Conservation (phyloP, 164 flowering plant genomes). For the Vitis labrusca region DNA sequence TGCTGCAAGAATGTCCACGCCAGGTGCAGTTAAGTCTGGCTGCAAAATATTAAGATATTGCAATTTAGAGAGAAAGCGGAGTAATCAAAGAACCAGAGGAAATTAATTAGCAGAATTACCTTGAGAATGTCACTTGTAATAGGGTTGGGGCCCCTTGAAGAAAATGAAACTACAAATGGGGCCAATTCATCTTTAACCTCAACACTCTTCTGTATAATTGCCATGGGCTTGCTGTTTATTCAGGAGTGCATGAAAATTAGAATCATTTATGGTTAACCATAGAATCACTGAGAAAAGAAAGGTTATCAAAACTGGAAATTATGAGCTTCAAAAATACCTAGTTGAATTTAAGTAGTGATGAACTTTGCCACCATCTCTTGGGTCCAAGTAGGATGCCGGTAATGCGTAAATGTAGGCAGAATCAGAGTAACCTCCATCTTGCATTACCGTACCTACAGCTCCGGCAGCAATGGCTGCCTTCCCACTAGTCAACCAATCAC, state of each 20-base stretch:
- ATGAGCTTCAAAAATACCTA: too few relatives aligned
- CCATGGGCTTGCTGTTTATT: background rate
- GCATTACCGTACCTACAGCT: background rate
- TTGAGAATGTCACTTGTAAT: constrained; percentile 33
- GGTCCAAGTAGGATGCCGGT: background rate
- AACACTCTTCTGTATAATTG: constrained; percentile 19
- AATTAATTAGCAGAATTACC: constrained; percentile 14
- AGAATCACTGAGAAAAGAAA: too few relatives aligned
- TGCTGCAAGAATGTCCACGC: constrained; percentile 59
- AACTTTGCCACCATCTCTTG: background rate
- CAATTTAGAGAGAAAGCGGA: background rate
- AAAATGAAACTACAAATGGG: constrained; percentile 44
- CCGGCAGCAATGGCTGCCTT: background rate
- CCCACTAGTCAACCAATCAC: background rate
- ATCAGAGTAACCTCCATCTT: background rate
- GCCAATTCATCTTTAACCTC: constrained; percentile 17
- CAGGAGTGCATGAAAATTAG: too few relatives aligned
- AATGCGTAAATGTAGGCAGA: background rate
- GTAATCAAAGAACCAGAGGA: too few relatives aligned
- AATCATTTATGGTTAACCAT: too few relatives aligned
- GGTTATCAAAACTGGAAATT: too few relatives aligned
- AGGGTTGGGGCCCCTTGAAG: constrained; percentile 48
- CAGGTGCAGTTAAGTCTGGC: constrained; percentile 74
- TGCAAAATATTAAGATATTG: constrained; percentile 11
- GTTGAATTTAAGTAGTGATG: background rate